Percentiles rank a stretch among this genome's conserved stretches.
Evolutionary conservation across 75 land plant genomes (phyloP).

Genomic region (Cunninghamia lanceolata): DNA sequence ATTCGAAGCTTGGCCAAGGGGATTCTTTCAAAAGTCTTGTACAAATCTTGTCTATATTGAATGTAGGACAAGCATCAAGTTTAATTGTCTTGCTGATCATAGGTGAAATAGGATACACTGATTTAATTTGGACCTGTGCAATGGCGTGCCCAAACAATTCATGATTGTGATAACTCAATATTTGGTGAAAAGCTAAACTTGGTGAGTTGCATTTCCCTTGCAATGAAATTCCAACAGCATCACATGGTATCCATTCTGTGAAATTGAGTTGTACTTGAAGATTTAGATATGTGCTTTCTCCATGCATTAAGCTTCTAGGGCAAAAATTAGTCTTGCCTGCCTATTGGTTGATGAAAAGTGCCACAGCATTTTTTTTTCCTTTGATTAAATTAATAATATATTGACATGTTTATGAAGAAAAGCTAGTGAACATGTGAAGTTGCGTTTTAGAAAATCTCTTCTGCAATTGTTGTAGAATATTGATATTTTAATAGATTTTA

Average conservation of each 20-base stretch:
- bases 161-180: not conserved
- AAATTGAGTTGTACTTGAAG: not conserved
- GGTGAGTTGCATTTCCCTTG: not conserved
- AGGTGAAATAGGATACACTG: not conserved
- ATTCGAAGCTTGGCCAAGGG: not conserved
- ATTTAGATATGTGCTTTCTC: not conserved
- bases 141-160: not conserved
- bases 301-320: not conserved
- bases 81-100: not conserved
- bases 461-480: not conserved
- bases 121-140: not conserved
- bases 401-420: not conserved
- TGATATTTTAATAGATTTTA: not conserved
- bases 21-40: not conserved
- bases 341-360: not conserved
- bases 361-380: not conserved
- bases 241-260: not conserved
- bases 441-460: not conserved
- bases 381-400: not conserved
- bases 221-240: not conserved
- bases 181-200: not conserved
- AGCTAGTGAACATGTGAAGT: not conserved
- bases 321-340: not conserved
- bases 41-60: not conserved
- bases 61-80: not conserved